Conservation (phyloP, 768 basidiomycete genomes). For the Kwoniella bestiolae region DNA sequence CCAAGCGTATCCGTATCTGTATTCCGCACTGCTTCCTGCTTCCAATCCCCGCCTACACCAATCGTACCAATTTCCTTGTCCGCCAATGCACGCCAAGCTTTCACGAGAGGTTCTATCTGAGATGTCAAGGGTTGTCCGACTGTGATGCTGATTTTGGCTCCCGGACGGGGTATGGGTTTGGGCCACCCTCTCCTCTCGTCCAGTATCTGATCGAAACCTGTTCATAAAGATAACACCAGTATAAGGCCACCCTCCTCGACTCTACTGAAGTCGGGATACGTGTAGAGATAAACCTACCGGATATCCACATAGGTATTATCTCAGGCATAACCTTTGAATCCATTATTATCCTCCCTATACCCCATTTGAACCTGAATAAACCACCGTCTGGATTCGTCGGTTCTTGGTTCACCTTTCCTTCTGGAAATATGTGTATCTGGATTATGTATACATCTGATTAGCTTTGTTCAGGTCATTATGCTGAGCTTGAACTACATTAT, state of each 20-base stretch:
- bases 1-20: conserved; percentile 51
- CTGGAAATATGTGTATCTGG: conserved; percentile 87
- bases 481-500: too few species aligned
- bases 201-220: conserved; percentile 87
- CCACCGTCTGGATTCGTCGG: conserved; percentile 49
- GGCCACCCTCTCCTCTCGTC: conserved; percentile 80
- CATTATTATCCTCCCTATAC: conserved; percentile 87
- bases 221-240: too few species aligned
- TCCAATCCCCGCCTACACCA: conserved; percentile 34
- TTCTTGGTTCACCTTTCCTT: conserved; percentile 82
- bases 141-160: conserved; percentile 69
- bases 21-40: conserved; percentile 48
- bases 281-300: conserved; percentile 62
- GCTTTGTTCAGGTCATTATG: too few species aligned
- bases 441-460: too few species aligned
- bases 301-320: conserved; percentile 92
- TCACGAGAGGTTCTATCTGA: conserved; percentile 48
- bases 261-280: too few species aligned
- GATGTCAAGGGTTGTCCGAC: conserved; percentile 73
- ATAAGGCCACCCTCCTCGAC: too few species aligned
- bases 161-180: conserved; percentile 69
- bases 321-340: conserved; percentile 68
- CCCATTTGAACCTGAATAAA: conserved; percentile 90
- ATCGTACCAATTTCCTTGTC: conserved; percentile 29
- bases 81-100: conserved; percentile 48